phyloP scores from a whole-genome alignment of 2,329 filamentous ascomycete species.

The Fusarium continuum region DNA sequence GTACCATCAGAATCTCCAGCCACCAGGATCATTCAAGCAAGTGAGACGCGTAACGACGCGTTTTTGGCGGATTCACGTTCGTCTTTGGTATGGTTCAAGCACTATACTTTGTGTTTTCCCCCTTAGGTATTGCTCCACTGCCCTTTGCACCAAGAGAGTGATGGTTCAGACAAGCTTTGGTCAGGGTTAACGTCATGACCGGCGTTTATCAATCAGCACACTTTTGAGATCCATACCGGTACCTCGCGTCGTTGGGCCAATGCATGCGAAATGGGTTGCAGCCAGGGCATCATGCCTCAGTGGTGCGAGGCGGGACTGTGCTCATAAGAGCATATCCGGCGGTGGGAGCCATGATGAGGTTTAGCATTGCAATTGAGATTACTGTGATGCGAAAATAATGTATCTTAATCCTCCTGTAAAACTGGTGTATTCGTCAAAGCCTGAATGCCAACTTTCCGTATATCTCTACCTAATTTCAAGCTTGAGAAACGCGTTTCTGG shows the following conservation, averaged over 20 bases:
- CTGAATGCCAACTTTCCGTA: conserved; percentile 4
- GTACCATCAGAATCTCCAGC: conserved; percentile 34
- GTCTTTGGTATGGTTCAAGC: conserved; percentile 26
- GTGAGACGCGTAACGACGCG: conserved; percentile 40
- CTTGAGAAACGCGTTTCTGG: conserved; percentile 13
- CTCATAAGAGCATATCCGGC: conserved; percentile 8
- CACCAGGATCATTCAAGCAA: conserved; percentile 34
- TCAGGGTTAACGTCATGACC: conserved; percentile 35
- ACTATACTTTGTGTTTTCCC: conserved; percentile 15
- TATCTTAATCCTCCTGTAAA: background rate
- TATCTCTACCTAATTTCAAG: background rate
- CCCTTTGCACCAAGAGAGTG: conserved; percentile 21
- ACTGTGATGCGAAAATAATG: conserved; percentile 16
- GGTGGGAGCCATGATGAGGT: conserved; percentile 37
- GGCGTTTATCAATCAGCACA: conserved; percentile 49
- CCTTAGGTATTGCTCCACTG: conserved; percentile 12
- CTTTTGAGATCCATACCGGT: conserved; percentile 18
- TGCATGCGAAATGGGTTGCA: conserved; percentile 29
- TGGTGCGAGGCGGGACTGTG: conserved; percentile 23
- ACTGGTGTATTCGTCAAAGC: background rate
- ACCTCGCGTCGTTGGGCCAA: conserved; percentile 36
- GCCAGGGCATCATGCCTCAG: conserved; percentile 14
- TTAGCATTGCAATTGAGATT: background rate
- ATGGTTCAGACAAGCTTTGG: conserved; percentile 42
- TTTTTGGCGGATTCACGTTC: conserved; percentile 30